Conservation (phyloP, 148 eudicot genomes). For the Pouteria glomerata region DNA sequence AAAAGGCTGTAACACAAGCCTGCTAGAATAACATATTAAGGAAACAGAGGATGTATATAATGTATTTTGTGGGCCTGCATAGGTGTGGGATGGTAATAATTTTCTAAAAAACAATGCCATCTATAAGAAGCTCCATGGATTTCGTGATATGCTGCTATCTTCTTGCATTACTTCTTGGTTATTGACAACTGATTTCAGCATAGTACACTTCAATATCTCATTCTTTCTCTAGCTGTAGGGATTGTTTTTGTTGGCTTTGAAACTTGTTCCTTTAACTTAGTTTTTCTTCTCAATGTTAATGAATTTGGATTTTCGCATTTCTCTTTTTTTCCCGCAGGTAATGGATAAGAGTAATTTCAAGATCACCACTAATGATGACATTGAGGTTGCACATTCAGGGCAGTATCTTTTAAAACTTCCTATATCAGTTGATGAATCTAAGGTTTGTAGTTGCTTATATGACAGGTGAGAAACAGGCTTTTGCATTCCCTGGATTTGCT, state of each 20-base stretch:
- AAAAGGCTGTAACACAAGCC: no score
- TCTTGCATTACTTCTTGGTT: not conserved
- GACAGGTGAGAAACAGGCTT: not conserved
- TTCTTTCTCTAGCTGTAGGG: not conserved
- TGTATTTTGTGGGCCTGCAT: no score
- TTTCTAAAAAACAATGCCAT: not conserved
- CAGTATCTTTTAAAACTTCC: constrained; percentile 91
- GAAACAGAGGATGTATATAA: no score
- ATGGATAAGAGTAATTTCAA: constrained; percentile 95
- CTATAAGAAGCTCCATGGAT: not conserved
- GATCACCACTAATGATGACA: constrained; percentile 74
- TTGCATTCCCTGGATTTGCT: not conserved
- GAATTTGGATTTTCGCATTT: not conserved
- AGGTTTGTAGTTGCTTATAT: constrained; percentile 30
- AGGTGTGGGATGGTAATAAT: no score
- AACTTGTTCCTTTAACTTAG: not conserved
- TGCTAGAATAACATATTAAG: no score
- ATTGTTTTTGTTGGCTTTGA: not conserved
- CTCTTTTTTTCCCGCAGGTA: constrained; percentile 35
- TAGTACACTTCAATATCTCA: not conserved
- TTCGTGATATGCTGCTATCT: not conserved
- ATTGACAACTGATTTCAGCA: constrained; percentile 1
- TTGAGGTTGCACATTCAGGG: constrained; percentile 73
- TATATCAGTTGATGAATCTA: constrained; percentile 85
- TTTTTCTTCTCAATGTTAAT: not conserved